phyloP scores from a whole-genome alignment of 2,329 filamentous ascomycete genomes.

The Cephalotrichum gorgonifer region DNA sequence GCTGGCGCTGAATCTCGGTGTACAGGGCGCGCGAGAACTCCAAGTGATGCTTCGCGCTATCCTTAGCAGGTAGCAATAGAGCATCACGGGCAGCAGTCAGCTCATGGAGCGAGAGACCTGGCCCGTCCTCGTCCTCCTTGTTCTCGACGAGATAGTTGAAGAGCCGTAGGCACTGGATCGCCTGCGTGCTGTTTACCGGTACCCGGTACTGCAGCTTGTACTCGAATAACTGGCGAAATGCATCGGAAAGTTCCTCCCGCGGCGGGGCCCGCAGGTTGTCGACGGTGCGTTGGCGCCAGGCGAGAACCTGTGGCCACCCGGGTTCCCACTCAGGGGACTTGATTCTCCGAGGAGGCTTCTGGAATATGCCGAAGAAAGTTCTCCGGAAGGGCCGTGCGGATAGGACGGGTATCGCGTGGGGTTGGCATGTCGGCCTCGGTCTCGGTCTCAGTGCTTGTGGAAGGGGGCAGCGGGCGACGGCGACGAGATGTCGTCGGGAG shows the following conservation, averaged over 20 bases:
- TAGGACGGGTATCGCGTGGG: background rate
- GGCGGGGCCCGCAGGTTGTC: constrained; percentile 56
- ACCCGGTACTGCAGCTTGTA: constrained; percentile 37
- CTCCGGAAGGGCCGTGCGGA: constrained; percentile 8
- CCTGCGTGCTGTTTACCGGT: constrained; percentile 55
- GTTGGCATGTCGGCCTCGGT: background rate
- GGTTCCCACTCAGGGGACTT: constrained; percentile 56
- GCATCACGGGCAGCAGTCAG: constrained; percentile 34
- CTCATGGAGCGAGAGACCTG: constrained; percentile 25
- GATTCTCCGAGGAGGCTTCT: constrained; percentile 46
- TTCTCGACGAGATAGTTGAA: constrained; percentile 47
- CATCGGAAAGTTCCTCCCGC: constrained; percentile 50
- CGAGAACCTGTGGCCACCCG: constrained; percentile 62
- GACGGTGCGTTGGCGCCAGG: constrained; percentile 52
- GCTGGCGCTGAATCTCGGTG: constrained; percentile 13
- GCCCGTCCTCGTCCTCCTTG: constrained; percentile 19
- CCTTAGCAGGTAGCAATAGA: constrained; percentile 29
- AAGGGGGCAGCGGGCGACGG: constrained; percentile 5
- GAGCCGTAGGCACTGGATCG: constrained; percentile 42
- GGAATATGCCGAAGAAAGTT: constrained; percentile 54
- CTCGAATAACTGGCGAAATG: constrained; percentile 54
- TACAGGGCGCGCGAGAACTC: constrained; percentile 35
- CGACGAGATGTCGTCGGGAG: constrained; percentile 26
- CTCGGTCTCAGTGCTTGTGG: background rate
- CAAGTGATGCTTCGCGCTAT: constrained; percentile 33